Percentiles rank a stretch among this genome's conserved stretches.
Conservation (phyloP, 164 flowering plant genomes). For the Buxus sempervirens region DNA sequence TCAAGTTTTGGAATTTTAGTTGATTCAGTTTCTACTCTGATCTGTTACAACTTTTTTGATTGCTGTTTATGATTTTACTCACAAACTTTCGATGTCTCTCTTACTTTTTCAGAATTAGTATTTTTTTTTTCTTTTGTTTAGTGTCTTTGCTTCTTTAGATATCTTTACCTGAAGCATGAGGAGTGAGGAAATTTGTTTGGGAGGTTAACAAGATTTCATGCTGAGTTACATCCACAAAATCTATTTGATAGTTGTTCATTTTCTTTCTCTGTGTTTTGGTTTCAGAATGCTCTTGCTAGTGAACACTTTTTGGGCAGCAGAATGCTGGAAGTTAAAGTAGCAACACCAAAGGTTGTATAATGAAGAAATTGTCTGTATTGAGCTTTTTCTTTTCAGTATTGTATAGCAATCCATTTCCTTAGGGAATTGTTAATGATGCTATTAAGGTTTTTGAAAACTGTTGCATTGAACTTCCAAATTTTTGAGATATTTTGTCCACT, state of each 20-base stretch:
- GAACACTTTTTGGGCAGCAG: constrained; percentile 88
- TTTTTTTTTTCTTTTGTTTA: too few species aligned
- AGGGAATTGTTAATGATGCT: neutral
- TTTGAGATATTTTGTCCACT: neutral
- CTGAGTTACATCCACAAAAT: neutral
- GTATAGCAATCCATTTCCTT: neutral
- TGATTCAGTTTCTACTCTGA: too few species aligned
- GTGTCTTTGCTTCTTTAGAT: too few species aligned
- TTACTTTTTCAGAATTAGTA: too few species aligned
- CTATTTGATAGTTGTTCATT: neutral
- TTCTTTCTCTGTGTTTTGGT: neutral
- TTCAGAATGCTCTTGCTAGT: constrained; percentile 60
- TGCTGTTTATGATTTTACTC: too few species aligned
- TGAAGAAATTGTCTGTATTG: constrained; percentile 1
- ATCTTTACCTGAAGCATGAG: too few species aligned
- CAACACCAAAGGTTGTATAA: constrained; percentile 85
- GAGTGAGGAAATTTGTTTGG: too few species aligned
- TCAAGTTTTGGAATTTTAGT: too few species aligned
- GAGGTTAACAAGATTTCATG: neutral
- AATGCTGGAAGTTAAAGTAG: constrained; percentile 90
- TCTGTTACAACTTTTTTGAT: too few species aligned
- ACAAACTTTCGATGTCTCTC: too few species aligned
- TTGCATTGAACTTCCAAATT: neutral
- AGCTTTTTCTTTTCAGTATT: neutral
- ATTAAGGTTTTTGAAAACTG: neutral